A percentile compares a stretch with the other conserved stretches of the same genome.
These are phyloP conservation scores for Ceratocystis lukuohia DNA, from an alignment of 2,329 filamentous ascomycete genomes.

Conservation along the genomic window DNA sequence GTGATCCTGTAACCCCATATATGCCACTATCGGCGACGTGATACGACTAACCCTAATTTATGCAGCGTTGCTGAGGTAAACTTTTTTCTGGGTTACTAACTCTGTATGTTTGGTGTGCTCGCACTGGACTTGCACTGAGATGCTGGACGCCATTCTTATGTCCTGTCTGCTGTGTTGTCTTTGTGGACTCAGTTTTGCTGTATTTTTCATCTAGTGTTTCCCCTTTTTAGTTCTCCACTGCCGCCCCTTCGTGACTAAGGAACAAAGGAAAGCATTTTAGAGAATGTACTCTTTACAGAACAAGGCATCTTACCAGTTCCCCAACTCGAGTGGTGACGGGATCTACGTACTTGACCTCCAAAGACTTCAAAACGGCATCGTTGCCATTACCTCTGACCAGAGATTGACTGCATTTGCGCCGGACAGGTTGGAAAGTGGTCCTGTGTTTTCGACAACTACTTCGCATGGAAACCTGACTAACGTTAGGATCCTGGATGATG, in stretches of 20 bases:
- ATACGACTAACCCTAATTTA: no score
- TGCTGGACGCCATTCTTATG: not conserved
- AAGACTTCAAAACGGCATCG: slow-evolving; percentile 7
- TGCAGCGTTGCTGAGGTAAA: not conserved
- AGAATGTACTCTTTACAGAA: slow-evolving; percentile 18
- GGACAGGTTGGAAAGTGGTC: slow-evolving; percentile 34
- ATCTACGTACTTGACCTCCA: slow-evolving; percentile 18
- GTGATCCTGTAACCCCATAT: no score
- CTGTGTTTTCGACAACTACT: slow-evolving; percentile 28
- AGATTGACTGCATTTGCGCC: slow-evolving; percentile 16
- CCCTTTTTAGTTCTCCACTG: not conserved
- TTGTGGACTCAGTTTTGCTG: not conserved
- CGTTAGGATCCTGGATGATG: slow-evolving; percentile 41
- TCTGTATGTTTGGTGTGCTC: no score
- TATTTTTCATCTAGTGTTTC: not conserved
- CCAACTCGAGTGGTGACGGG: slow-evolving; percentile 17
- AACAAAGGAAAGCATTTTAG: not conserved
- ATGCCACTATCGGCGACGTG: no score
- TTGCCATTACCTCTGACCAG: slow-evolving; percentile 16
- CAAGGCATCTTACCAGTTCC: slow-evolving; percentile 16
- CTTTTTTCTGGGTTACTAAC: not conserved
- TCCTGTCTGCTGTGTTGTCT: not conserved
- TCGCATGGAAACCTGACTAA: slow-evolving; percentile 51
- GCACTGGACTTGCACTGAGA: no score
- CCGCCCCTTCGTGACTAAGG: not conserved